A percentile compares a stretch with the other conserved stretches of the same genome.
These are phyloP conservation scores for Angophora floribunda DNA, from an alignment of 345 rosid genomes.

Conservation along the genomic window DNA sequence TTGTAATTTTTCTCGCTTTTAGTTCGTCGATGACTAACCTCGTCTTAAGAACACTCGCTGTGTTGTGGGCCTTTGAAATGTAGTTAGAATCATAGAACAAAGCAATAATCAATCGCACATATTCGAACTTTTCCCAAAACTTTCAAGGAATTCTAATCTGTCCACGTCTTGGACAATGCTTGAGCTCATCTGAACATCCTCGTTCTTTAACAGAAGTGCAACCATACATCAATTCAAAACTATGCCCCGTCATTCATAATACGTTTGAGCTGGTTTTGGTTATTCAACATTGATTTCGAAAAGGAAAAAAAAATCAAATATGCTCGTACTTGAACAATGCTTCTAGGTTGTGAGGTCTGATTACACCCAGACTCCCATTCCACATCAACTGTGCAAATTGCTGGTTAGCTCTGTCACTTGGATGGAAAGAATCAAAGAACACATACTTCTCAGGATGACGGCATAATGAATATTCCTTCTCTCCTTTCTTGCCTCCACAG, in stretches of 20 bases:
- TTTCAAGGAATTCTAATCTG: not conserved
- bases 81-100: not conserved
- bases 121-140: not conserved
- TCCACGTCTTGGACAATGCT: not conserved
- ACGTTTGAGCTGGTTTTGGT: not conserved
- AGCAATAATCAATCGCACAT: not conserved
- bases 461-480: constrained; percentile 1
- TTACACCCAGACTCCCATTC: not conserved
- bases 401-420: constrained; percentile 13
- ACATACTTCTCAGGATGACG: constrained; percentile 5
- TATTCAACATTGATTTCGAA: not conserved
- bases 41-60: not conserved
- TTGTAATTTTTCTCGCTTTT: not conserved
- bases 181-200: not conserved
- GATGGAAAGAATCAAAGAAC: constrained; percentile 23
- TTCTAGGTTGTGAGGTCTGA: not conserved
- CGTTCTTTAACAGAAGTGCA: not conserved
- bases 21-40: not conserved
- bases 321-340: not conserved
- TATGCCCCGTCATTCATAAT: not conserved
- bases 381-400: constrained; percentile 11
- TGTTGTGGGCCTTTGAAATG: not conserved
- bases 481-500: not conserved
- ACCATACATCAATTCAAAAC: not conserved
- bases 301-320: not conserved